phyloP scores from a whole-genome alignment of 306 rosid genomes.

The Begonia fuchsioides region DNA sequence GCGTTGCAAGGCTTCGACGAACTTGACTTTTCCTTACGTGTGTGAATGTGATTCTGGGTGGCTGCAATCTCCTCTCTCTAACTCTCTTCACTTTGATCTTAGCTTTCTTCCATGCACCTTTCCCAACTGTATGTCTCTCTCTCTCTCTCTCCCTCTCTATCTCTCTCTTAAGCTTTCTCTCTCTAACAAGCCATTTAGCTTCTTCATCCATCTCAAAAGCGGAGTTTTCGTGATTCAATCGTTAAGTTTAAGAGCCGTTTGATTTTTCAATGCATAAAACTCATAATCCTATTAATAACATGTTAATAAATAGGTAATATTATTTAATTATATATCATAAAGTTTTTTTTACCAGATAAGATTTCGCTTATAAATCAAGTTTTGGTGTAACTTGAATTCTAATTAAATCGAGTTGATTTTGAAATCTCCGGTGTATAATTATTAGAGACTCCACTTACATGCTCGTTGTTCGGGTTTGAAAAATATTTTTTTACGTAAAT shows the following conservation, averaged over 20 bases:
- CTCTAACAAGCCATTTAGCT: background rate
- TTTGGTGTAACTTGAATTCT: no score
- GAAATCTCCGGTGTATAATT: no score
- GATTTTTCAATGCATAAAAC: background rate
- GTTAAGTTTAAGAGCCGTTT: background rate
- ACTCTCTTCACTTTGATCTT: constrained; percentile 10
- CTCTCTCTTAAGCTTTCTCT: background rate
- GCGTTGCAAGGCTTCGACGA: constrained; percentile 49
- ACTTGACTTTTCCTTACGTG: constrained; percentile 36
- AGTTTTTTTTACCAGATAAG: no score
- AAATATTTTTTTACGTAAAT: no score
- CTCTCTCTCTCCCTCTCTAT: constrained; percentile 1
- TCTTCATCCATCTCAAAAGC: background rate
- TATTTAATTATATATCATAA: no score
- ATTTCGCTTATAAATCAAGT: no score
- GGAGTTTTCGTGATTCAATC: no score
- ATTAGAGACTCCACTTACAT: no score
- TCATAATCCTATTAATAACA: no score
- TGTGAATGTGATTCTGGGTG: constrained; percentile 72
- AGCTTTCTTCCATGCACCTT: constrained; percentile 74
- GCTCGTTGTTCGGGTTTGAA: no score
- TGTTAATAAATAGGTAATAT: no score
- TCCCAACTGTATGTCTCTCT: constrained; percentile 51
- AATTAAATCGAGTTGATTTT: no score
- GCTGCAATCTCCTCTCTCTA: constrained; percentile 30